A percentile compares a stretch with the other conserved stretches of the same genome.
These are phyloP conservation scores for Allium sativum DNA, from an alignment of 106 monocot genomes.

Conservation along the genomic window DNA sequence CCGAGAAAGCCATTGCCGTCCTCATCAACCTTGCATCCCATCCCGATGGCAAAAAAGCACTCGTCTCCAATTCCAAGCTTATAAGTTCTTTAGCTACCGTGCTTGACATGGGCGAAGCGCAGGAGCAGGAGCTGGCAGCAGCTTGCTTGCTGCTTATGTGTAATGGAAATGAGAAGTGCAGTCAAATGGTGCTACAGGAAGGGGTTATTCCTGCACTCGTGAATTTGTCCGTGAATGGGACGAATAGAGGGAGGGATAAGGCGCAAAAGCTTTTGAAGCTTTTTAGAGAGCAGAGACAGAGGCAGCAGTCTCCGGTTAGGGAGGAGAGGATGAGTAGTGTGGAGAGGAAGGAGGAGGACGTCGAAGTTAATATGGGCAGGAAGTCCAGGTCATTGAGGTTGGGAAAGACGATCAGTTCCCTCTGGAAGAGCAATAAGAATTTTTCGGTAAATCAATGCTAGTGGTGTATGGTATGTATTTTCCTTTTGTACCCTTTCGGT, in stretches of 20 bases:
- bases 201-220: constrained; percentile 77
- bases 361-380: constrained; percentile 16
- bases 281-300: constrained; percentile 69
- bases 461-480: neutral
- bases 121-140: constrained; percentile 59
- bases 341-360: neutral
- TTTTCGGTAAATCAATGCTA: constrained; percentile 6
- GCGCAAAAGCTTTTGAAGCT: constrained; percentile 61
- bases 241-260: constrained; percentile 46
- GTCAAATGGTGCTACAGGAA: constrained; percentile 71
- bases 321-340: neutral
- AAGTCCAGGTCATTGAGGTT: constrained; percentile 40
- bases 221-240: constrained; percentile 46
- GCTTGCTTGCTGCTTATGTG: constrained; percentile 59
- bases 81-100: constrained; percentile 32
- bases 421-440: constrained; percentile 34
- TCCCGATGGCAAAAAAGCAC: constrained; percentile 23
- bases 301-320: constrained; percentile 17
- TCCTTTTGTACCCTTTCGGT: neutral
- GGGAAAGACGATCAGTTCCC: constrained; percentile 27
- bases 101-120: constrained; percentile 38
- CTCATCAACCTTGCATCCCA: constrained; percentile 39
- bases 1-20: constrained; percentile 58
- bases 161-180: constrained; percentile 36
- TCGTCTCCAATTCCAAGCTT: constrained; percentile 32